Percentiles rank a stretch among this genome's conserved stretches.
These are phyloP conservation scores for Ogataea hybrid DNA, from an alignment of 1,139 yeast species.

Conservation along the genomic window DNA sequence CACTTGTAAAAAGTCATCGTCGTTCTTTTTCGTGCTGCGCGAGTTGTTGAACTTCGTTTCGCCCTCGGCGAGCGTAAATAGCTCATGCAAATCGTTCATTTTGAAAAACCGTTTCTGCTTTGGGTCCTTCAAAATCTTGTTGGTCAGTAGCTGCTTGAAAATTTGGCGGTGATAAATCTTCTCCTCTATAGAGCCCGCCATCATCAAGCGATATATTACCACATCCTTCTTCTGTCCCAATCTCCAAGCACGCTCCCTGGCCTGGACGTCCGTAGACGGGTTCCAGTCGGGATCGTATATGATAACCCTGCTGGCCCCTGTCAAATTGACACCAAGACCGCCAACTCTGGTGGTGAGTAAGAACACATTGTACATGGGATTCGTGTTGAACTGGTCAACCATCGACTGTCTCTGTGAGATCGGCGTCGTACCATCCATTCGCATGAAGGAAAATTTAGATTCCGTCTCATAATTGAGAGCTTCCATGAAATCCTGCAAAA, in stretches of 20 bases:
- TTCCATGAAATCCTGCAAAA: slow-evolving; percentile 61
- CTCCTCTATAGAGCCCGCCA: slow-evolving; percentile 95
- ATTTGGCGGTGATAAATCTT: slow-evolving; percentile 96
- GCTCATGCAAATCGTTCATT: slow-evolving; percentile 85
- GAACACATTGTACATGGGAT: slow-evolving; percentile 59
- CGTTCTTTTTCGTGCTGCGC: slow-evolving; percentile 33
- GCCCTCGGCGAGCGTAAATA: slow-evolving; percentile 79
- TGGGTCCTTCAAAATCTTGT: slow-evolving; percentile 93
- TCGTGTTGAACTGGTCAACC: slow-evolving; percentile 77
- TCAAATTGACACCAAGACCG: slow-evolving; percentile 88
- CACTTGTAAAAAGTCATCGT: slow-evolving; percentile 50
- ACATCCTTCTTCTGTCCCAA: slow-evolving; percentile 93
- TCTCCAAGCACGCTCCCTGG: slow-evolving; percentile 96
- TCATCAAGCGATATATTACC: slow-evolving; percentile 87
- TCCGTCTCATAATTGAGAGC: slow-evolving; percentile 35
- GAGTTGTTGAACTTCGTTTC: slow-evolving; percentile 66
- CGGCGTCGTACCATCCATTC: slow-evolving; percentile 96
- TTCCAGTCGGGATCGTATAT: slow-evolving; percentile 99
- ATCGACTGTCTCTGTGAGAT: slow-evolving; percentile 71
- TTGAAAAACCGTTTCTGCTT: slow-evolving; percentile 92
- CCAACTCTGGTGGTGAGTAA: slow-evolving; percentile 92
- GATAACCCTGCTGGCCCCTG: slow-evolving; percentile 94
- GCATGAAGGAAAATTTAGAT: slow-evolving; percentile 46
- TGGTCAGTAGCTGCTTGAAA: slow-evolving; percentile 90
- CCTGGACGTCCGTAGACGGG: slow-evolving; percentile 96